phyloP scores from a whole-genome alignment of 805 yeast genomes.

The Grigorovia humatica region DNA sequence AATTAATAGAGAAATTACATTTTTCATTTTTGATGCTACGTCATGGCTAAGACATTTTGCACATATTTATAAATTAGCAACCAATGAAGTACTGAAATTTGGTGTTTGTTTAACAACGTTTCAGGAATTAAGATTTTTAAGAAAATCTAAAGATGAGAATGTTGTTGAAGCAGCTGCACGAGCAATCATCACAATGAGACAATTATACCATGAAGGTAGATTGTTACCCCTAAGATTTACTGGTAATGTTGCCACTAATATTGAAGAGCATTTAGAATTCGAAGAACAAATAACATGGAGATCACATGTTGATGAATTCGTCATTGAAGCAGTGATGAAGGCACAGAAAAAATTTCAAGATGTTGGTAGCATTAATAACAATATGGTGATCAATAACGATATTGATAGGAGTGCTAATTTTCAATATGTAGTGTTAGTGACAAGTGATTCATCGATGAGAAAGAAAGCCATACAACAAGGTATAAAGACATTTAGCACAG shows the following conservation, averaged over 20 bases:
- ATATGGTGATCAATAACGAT: not conserved
- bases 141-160: conserved; percentile 61
- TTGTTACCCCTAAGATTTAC: conserved; percentile 56
- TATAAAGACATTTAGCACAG: conserved; percentile 26
- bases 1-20: conserved; percentile 48
- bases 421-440: conserved; percentile 51
- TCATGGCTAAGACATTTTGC: conserved; percentile 79
- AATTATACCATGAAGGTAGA: conserved; percentile 45
- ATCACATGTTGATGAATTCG: conserved; percentile 59
- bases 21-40: conserved; percentile 63
- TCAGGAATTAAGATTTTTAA: conserved; percentile 61
- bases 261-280: conserved; percentile 64
- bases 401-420: conserved; percentile 29
- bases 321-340: conserved; percentile 39
- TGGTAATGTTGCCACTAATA: conserved; percentile 55
- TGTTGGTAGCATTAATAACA: not conserved
- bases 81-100: conserved; percentile 46
- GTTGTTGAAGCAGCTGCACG: conserved; percentile 75
- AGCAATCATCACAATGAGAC: conserved; percentile 65
- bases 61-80: conserved; percentile 55
- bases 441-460: conserved; percentile 69
- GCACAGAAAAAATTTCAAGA: conserved; percentile 10
- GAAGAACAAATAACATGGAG: conserved; percentile 68
- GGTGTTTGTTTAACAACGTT: conserved; percentile 67
- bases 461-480: conserved; percentile 37